Percentiles rank a stretch among this genome's conserved stretches.
Evolutionary conservation across 257 asterid species (phyloP).

Genomic region (Fraxinus pennsylvanica): DNA sequence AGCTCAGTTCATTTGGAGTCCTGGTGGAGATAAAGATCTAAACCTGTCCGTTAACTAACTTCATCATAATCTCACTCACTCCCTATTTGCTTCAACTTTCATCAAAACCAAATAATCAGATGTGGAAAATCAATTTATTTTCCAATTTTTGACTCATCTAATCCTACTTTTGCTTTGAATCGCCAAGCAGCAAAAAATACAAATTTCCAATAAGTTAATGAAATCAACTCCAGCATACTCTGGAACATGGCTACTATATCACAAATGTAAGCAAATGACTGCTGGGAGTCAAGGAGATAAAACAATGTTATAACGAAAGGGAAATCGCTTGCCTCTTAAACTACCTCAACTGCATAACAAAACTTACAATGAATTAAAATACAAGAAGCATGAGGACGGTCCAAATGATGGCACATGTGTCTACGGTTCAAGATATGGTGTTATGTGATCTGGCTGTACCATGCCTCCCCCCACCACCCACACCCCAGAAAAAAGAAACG

Average conservation of each 20-base stretch:
- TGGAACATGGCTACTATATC: neutral
- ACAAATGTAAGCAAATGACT: neutral
- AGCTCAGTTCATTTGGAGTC: neutral
- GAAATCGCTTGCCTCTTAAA: neutral
- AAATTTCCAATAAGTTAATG: neutral
- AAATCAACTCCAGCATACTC: slow-evolving; percentile 1
- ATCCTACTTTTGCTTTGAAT: neutral
- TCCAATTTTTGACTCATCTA: no score
- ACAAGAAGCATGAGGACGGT: neutral
- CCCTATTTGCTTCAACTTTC: neutral
- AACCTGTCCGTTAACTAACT: neutral
- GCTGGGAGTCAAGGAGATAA: neutral
- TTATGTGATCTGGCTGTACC: neutral
- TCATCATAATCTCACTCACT: slow-evolving; percentile 1
- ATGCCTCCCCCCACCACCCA: neutral
- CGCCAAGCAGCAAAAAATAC: neutral
- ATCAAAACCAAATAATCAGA: neutral
- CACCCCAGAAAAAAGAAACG: neutral
- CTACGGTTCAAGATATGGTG: neutral
- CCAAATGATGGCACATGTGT: neutral
- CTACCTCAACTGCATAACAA: neutral
- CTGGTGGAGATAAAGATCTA: neutral
- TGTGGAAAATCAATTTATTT: neutral
- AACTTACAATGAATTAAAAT: neutral
- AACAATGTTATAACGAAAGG: neutral